These are phyloP conservation scores for Cryptococcus floricola DNA, from an alignment of 1,284 basidiomycete genomes.

Conservation along the genomic window DNA sequence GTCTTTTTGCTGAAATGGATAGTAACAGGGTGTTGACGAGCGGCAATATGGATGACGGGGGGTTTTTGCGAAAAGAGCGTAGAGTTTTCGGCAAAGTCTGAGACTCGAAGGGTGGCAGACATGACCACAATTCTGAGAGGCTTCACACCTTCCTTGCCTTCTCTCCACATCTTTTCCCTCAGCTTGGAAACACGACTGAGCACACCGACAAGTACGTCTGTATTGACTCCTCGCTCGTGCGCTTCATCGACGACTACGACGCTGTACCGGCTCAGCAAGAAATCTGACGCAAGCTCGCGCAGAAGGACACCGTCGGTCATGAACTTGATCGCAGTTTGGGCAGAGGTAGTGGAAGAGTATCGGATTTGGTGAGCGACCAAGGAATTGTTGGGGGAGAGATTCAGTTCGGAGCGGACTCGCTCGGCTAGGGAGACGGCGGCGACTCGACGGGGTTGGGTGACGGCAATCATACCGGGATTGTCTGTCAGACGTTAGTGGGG, in stretches of 20 bases:
- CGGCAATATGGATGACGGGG: conserved; percentile 82
- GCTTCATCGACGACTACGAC: conserved; percentile 97
- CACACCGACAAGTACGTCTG: conserved; percentile 94
- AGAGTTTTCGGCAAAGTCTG: conserved; percentile 86
- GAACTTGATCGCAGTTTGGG: conserved; percentile 91
- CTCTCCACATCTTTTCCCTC: conserved; percentile 81
- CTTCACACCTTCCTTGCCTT: conserved; percentile 56
- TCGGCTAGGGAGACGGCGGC: conserved; percentile 94
- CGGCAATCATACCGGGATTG: conserved; percentile 96
- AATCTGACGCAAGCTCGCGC: conserved; percentile 87
- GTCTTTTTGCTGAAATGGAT: conserved; percentile 90
- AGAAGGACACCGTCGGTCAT: conserved; percentile 99
- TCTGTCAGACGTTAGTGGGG: conserved; percentile 53
- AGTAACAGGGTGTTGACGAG: conserved; percentile 92
- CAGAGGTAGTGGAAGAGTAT: conserved; percentile 88
- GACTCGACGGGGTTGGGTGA: conserved; percentile 96
- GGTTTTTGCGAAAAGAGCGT: conserved; percentile 77
- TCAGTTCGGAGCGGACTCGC: conserved; percentile 85
- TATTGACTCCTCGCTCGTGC: conserved; percentile 97
- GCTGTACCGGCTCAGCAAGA: conserved; percentile 83
- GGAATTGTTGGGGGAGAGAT: conserved; percentile 61
- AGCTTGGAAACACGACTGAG: conserved; percentile 86
- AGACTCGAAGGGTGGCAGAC: conserved; percentile 94
- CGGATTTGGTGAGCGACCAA: conserved; percentile 94
- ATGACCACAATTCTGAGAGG: conserved; percentile 94